These are phyloP conservation scores for Cutaneotrichosporon sp. DNA, from an alignment of 1,284 basidiomycete species.

Conservation along the genomic window DNA sequence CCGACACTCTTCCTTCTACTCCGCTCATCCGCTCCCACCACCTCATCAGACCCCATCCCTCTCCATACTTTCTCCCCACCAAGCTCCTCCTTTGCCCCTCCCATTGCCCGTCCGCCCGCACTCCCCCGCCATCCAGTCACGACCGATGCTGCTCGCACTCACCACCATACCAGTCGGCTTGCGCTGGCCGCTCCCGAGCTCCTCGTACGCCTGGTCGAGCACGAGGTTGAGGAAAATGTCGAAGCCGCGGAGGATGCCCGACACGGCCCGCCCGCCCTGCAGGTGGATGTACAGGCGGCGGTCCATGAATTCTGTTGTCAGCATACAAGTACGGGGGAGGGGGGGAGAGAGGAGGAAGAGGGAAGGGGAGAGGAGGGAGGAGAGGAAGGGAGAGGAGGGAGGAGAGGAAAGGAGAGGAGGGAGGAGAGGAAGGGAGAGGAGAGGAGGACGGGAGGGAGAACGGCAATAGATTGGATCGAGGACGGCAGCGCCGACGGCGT, in stretches of 20 bases:
- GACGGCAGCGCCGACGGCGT: no score
- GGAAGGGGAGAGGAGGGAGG: background rate
- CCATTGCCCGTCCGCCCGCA: background rate
- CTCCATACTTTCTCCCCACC: no score
- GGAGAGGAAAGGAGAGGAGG: background rate
- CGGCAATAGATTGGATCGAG: no score
- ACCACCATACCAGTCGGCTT: slow-evolving; percentile 88
- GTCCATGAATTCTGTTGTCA: slow-evolving; percentile 84
- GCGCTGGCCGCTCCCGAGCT: slow-evolving; percentile 84
- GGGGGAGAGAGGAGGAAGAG: background rate
- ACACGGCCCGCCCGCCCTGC: slow-evolving; percentile 94
- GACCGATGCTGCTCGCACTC: slow-evolving; percentile 55
- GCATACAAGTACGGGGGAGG: no score
- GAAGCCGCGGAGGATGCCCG: slow-evolving; percentile 93
- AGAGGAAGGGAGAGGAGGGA: background rate
- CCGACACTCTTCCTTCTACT: no score
- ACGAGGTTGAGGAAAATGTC: slow-evolving; percentile 99
- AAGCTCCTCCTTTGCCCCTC: no score
- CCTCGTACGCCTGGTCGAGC: slow-evolving; percentile 92
- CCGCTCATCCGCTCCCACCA: no score
- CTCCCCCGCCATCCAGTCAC: no score
- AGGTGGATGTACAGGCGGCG: slow-evolving; percentile 93
- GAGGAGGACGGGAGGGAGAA: no score
- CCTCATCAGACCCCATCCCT: no score
- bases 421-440: background rate